Evolutionary conservation across 2,329 filamentous ascomycete species (phyloP), one percentile per base, ranked within the genome.

Genomic region (Botrytis squamosa): DNA sequence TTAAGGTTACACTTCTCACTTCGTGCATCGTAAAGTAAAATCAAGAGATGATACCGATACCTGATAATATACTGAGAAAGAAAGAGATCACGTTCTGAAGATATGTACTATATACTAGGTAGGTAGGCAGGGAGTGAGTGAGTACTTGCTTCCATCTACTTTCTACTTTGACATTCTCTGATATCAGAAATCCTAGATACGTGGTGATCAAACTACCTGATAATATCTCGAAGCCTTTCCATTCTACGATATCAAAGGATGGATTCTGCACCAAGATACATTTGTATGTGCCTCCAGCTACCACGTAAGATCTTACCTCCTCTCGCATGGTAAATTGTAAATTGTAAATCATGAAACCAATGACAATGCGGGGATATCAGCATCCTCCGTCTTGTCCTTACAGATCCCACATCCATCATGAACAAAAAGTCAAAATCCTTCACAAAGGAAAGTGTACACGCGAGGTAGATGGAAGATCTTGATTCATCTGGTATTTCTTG

Each of bases 381-480:
- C 25, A 42, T 55, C 4, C 25, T 55, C 49, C 25, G 12, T 55
- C 25, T 42, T 10, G 38, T 9, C 14, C 25, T 42, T 10, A 1
- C 60, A 42, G 60, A 63, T 63, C 60, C 20, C 38, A 16, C n/a
- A n/a, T 40, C 12, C n/a, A n/a, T 40, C 12, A n/a, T 18, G 6
- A 42, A 16, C 3, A n/a, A 63, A 38, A 20, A 63, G 18, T 4
- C 36, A 63, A 63, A 42, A 42, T n/a, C 36, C 1, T 42, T 12
- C 25, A 63, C 60, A 63, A 63, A 63, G 60, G 60, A 63, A 63
- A 63, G 40, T 63, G 60, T 42, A n/a, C 38, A 63, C 12, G 52
- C 25, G 10, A 29, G 16, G 52, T 3, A 29, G 12, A 29, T 55
- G 7, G 52, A 10, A 20, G 57, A 36, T 59, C 57, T 59, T 36